Evolutionary conservation across 1,139 yeast genomes (phyloP).

Genomic region (Geotrichum macrosporum): DNA sequence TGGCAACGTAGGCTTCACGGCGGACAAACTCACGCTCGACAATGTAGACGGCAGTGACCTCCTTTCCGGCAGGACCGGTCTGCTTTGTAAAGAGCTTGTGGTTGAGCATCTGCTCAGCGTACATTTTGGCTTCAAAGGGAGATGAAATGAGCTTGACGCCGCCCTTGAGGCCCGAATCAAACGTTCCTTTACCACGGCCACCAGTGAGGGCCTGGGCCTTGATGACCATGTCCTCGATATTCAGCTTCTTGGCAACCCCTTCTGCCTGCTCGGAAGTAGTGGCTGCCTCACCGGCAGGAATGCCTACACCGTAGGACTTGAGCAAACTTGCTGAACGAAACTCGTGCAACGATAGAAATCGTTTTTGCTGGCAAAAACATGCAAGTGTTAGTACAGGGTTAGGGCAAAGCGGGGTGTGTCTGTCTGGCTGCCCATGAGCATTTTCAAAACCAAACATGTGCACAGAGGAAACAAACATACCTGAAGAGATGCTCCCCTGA

Average conservation of each 20-base stretch:
- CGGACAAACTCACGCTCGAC: slow-evolving; percentile 92
- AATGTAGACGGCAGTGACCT: slow-evolving; percentile 92
- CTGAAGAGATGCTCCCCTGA: slow-evolving; percentile 16
- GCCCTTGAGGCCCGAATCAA: slow-evolving; percentile 91
- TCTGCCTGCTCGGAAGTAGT: slow-evolving; percentile 85
- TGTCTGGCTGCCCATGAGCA: not conserved
- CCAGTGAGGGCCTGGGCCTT: slow-evolving; percentile 99
- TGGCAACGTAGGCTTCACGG: slow-evolving; percentile 93
- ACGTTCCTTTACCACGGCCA: slow-evolving; percentile 99
- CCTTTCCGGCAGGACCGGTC: slow-evolving; percentile 96
- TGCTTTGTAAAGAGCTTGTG: slow-evolving; percentile 96
- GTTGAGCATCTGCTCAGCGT: slow-evolving; percentile 84
- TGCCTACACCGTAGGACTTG: slow-evolving; percentile 76
- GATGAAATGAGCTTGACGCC: slow-evolving; percentile 90
- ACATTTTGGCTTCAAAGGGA: slow-evolving; percentile 80
- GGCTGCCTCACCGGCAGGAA: slow-evolving; percentile 90
- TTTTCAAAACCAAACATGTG: not conserved
- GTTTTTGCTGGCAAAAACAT: slow-evolving; percentile 27
- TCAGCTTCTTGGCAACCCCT: slow-evolving; percentile 62
- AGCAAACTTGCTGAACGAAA: slow-evolving; percentile 91
- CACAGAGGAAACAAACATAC: slow-evolving; percentile 10
- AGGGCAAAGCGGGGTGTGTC: slow-evolving; percentile 12
- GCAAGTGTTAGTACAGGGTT: not conserved
- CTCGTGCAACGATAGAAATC: slow-evolving; percentile 89
- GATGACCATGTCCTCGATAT: slow-evolving; percentile 79